These are phyloP conservation scores for Yamadazyma tumulicola DNA, from an alignment of 805 yeast species.

Conservation along the genomic window DNA sequence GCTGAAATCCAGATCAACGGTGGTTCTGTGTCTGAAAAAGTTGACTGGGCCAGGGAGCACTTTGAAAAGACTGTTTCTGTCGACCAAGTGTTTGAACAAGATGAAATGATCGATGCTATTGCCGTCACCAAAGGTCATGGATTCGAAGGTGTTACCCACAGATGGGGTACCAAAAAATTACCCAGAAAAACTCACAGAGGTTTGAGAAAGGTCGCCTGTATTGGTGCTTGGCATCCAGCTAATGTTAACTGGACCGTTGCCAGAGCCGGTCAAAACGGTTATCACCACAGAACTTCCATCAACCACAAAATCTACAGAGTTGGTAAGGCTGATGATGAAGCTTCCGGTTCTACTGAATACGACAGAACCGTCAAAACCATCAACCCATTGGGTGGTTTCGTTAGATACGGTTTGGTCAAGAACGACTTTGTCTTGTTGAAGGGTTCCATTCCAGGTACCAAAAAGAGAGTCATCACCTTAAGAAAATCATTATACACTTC, in stretches of 20 bases:
- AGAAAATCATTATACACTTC: slow-evolving; percentile 98
- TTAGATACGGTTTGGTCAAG: slow-evolving; percentile 96
- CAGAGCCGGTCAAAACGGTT: slow-evolving; percentile 99
- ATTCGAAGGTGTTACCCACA: slow-evolving; percentile 99
- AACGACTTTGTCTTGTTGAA: slow-evolving; percentile 96
- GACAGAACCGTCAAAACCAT: slow-evolving; percentile 99
- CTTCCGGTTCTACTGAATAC: slow-evolving; percentile 92
- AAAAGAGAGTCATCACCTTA: slow-evolving; percentile 98
- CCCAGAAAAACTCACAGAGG: slow-evolving; percentile 99
- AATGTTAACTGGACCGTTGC: slow-evolving; percentile 99
- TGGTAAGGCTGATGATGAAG: slow-evolving; percentile 94
- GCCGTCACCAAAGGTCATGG: slow-evolving; percentile 99
- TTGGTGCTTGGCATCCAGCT: slow-evolving; percentile 99
- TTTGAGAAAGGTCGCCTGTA: slow-evolving; percentile 99
- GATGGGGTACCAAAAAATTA: slow-evolving; percentile 99
- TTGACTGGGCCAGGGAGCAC: slow-evolving; percentile 97
- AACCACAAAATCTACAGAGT: slow-evolving; percentile 99
- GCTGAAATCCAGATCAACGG: slow-evolving; percentile 99
- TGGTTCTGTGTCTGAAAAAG: slow-evolving; percentile 97
- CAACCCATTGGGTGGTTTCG: slow-evolving; percentile 99
- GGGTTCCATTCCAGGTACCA: slow-evolving; percentile 99
- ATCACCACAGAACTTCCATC: slow-evolving; percentile 99
- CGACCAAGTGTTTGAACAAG: slow-evolving; percentile 95
- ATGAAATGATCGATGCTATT: slow-evolving; percentile 97
- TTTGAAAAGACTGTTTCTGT: slow-evolving; percentile 98